These are phyloP conservation scores for Rhynchospora breviuscula DNA, from an alignment of 176 grass and related monocot genomes.

Conservation along the genomic window DNA sequence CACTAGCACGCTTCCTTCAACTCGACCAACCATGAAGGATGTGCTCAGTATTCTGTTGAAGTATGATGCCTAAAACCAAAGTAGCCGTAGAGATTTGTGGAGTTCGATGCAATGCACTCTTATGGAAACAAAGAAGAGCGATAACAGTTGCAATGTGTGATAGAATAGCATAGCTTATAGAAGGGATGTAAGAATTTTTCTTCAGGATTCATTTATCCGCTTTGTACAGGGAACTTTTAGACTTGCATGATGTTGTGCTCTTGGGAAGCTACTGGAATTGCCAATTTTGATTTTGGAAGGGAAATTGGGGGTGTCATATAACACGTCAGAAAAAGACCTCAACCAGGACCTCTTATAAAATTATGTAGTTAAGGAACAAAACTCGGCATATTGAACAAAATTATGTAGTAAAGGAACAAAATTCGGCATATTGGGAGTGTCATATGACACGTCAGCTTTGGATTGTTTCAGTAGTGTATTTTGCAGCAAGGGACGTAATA, in stretches of 20 bases:
- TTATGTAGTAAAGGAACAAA: not conserved
- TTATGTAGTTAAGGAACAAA: not conserved
- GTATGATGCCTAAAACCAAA: constrained; percentile 36
- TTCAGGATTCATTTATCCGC: not conserved
- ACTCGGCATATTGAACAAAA: not conserved
- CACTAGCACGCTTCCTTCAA: constrained; percentile 38
- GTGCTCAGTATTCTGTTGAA: constrained; percentile 50
- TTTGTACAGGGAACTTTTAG: not conserved
- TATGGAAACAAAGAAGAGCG: constrained; percentile 11
- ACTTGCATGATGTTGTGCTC: not conserved
- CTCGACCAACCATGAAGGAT: constrained; percentile 65
- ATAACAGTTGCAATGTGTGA: not conserved
- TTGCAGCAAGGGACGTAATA: not conserved
- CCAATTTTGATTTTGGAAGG: not conserved
- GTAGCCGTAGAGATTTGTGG: not conserved
- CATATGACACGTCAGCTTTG: no score
- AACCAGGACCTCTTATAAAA: not conserved
- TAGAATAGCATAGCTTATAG: not conserved
- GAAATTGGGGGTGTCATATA: not conserved
- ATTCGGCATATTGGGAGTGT: not conserved
- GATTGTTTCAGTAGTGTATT: not conserved
- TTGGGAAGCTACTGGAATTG: not conserved
- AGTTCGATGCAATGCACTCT: constrained; percentile 39
- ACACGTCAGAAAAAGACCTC: not conserved
- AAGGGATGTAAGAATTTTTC: not conserved